Evolutionary conservation across 2,329 filamentous ascomycete species (phyloP), one percentile per base, ranked within the genome.

Genomic region (Calonectria pteridis): DNA sequence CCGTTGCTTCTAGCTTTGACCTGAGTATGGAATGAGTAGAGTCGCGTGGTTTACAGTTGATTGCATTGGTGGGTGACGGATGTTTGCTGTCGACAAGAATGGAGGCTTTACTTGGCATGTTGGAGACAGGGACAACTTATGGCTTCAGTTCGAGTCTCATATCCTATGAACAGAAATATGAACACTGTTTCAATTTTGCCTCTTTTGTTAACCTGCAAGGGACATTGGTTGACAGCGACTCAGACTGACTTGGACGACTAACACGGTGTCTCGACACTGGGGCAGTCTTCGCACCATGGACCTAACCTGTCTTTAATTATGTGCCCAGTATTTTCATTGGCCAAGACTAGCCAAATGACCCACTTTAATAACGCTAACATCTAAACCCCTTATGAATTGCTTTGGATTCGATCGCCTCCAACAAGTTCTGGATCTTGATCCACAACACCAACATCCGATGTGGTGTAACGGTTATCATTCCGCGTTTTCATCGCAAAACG

Each of bases 391-490:
- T 28, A 33, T 53, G 6, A 31, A 31, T 29, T 20, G 10, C 11
- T 6, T 9, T 31, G 13, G 51, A 43, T 31, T 3, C 29, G 23
- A 40, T n/a, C 18, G 2, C 7, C 51, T 55, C 16, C 26, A 53
- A 29, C 20, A 4, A 11, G 11, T 4, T 26, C 16, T 28, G 23
- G 43, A n/a, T 46, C 58, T 28, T n/a, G 58, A 63, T 35, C 43
- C 31, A 49, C 26, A 55, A 58, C 59, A 64, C 51, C 35, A 28
- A 37, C 37, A 70, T 67, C 53, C 67, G 62, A 66, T 72, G 59
- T 72, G 65, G 70, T 72, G 70, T 72, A 72, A 58, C 55, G 70
- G 70, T 67, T 68, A 72, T 63, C 65, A 72, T 72, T 67, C 65
- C 53, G 65, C 65, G 64, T 72, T 72, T 72, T 72, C 65, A 72